A percentile compares a stretch with the other conserved stretches of the same genome.
These are phyloP conservation scores for Chlamydomonas asymmetrica DNA, from an alignment of 139 green algal genomes.

Conservation along the genomic window DNA sequence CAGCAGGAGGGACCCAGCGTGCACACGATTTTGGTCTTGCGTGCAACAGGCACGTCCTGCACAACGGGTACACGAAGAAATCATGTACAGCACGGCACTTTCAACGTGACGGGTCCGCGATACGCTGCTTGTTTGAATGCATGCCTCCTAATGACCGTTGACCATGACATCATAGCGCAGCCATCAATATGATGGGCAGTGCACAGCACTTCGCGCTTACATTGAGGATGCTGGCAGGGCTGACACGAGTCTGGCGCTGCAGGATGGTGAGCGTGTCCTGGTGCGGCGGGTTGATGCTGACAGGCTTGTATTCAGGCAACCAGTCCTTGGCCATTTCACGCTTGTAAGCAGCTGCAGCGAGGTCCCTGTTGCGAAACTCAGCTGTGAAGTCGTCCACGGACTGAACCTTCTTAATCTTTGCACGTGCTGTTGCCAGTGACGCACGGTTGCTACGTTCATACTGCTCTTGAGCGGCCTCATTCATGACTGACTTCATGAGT, in stretches of 20 bases:
- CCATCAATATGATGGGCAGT: no score
- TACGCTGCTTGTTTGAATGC: neutral
- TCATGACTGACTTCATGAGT: no score
- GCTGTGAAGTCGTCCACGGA: no score
- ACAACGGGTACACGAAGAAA: neutral
- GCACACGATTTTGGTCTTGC: constrained; percentile 83
- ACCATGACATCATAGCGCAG: no score
- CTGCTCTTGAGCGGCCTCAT: no score
- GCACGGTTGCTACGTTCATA: no score
- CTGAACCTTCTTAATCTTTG: no score
- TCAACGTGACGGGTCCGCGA: neutral
- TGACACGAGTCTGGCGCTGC: constrained; percentile 29
- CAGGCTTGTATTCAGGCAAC: constrained; percentile 42
- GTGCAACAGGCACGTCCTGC: constrained; percentile 33
- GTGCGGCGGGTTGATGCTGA: constrained; percentile 29
- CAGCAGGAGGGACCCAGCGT: constrained; percentile 69
- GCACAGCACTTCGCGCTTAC: no score
- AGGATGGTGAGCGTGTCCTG: constrained; percentile 15
- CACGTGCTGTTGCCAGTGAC: no score
- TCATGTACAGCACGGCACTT: no score
- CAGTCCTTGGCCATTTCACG: constrained; percentile 30
- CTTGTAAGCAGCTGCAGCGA: constrained; percentile 33
- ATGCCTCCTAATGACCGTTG: no score
- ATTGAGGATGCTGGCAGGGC: constrained; percentile 37
- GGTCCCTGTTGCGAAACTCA: constrained; percentile 35